Base-by-base conservation (phyloP, 345 rosid genomes). In the Punica granatum region DNA sequence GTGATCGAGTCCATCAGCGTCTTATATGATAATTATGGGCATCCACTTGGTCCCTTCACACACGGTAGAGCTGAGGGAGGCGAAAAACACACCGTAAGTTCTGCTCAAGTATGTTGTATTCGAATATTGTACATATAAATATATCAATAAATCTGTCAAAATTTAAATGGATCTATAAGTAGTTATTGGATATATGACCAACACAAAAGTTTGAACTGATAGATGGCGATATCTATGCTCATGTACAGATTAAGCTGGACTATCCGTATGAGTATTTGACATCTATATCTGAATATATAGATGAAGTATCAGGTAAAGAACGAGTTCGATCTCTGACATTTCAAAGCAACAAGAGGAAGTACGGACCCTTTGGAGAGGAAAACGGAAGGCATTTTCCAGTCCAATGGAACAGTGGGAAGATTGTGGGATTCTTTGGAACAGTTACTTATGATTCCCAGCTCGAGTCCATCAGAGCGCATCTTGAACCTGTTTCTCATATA, bases 251-350 rank as follows among this genome's bases (percentile, higher is more conserved):
- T 59, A 35, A 23, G 61, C 18, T 67, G 12, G 70, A 67, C 64
- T 67, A 67, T 41, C 70, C 70, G 19, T 43, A 21, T 56, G 70
- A 67, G 63, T 56, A 56, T 11, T 48, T 67, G 64, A 67, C 70
- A 41, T 67, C 70, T 5, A 59, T 21, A 31, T 67, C 70, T 3
- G 64, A 64, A 33, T 59, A 39, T 43, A 28, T 41, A 30, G 63
- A 28, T 7, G 18, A 25, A 15, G 39, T 26, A 34, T 67, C 70
- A 3, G 70, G 53, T 6, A n/a, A 18, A 35, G 36, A 13, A 21
- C 32, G 26, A 3, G 34, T 67, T 26, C 26, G 36, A 23, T 67
- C 70, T 2, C n/a, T 67, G 26, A 67, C 70, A 30, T 35, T 67
- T 14, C 64, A 58, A 6, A 67, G 63, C n/a, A 67, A 67, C 28